Evolutionary conservation across 768 basidiomycete species (phyloP), one percentile per base, ranked within the genome.

Genomic region (Boletus subparvulus): DNA sequence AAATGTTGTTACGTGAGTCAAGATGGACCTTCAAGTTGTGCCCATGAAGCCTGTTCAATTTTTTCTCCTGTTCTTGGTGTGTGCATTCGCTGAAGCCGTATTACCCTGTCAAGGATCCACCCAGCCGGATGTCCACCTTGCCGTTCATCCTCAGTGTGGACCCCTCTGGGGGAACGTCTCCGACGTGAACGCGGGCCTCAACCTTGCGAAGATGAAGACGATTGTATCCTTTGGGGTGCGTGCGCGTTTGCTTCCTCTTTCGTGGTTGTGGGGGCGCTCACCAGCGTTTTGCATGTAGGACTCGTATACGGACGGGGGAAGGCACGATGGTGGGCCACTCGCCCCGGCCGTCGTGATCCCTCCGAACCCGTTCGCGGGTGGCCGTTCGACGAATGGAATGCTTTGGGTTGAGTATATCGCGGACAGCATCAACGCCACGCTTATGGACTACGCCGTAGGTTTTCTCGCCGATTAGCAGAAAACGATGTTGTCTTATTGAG

Each of bases 201-300:
- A 66, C 44, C 68, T 78, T 16, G 28, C 56, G 0, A 56, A 46
- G 1, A 70, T 76, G 56, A 77, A 75, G 56, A 83, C 78, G 6
- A 76, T 83, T 39, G 82, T 84, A 1, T 74, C 80, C 2, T 83
- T 83, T 54, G 80, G 80, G 21, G 82, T 80, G 61, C 44, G 73
- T 69, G 10, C 6, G 3, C 49, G 0, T 17, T 33, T 7, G n/a
- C 24, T 37, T 46, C 17, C 11, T 43, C 6, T 33, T 12, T 3
- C 17, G 21, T 47, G 28, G 14, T 21, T 39, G n/a, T 13, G 7
- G 8, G 35, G 16, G n/a, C 2, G 12, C 11, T 56, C 6, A 55
- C 43, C 12, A 3, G 7, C 36, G 24, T 42, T 32, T 39, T 33
- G 16, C 4, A 40, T 32, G 32, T 52, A 77, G 79, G 80, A 83